Evolutionary conservation across 2,329 filamentous ascomycete genomes (phyloP).

Genomic region (Xylariaceae sp.): DNA sequence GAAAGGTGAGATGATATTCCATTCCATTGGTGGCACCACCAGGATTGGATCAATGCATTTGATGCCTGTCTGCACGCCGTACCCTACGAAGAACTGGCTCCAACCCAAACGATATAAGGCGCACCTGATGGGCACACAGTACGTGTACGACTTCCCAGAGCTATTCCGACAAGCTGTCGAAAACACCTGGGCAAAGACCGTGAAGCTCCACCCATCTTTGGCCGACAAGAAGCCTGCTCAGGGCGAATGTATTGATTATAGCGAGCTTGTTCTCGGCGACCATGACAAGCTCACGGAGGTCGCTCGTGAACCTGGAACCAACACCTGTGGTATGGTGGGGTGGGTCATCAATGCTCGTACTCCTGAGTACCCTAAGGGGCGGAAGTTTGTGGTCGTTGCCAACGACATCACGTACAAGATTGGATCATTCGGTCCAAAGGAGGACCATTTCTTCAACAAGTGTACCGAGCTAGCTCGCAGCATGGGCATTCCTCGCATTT

Average conservation of each 20-base stretch:
- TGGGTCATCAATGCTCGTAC: slow-evolving; percentile 96
- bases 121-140: slow-evolving; percentile 98
- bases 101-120: slow-evolving; percentile 99
- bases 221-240: slow-evolving; percentile 79
- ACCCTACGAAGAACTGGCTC: slow-evolving; percentile 97
- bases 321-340: slow-evolving; percentile 96
- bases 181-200: slow-evolving; percentile 84
- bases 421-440: slow-evolving; percentile 92
- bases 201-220: slow-evolving; percentile 73
- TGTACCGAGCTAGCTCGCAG: slow-evolving; percentile 95
- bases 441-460: slow-evolving; percentile 99
- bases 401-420: slow-evolving; percentile 99
- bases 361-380: slow-evolving; percentile 89
- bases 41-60: slow-evolving; percentile 96
- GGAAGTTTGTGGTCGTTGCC: slow-evolving; percentile 93
- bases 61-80: slow-evolving; percentile 86
- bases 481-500: slow-evolving; percentile 94
- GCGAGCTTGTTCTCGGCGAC: slow-evolving; percentile 93
- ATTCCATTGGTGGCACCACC: slow-evolving; percentile 92
- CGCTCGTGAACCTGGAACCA: slow-evolving; percentile 90
- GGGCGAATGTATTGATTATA: slow-evolving; percentile 92
- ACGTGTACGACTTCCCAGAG: slow-evolving; percentile 99
- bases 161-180: slow-evolving; percentile 97
- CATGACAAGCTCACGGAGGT: slow-evolving; percentile 90
- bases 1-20: slow-evolving; percentile 98